A percentile compares a stretch with the other conserved stretches of the same genome.
Evolutionary conservation across 2,329 filamentous ascomycete genomes (phyloP).

Genomic region (Boeremia lycopersici): DNA sequence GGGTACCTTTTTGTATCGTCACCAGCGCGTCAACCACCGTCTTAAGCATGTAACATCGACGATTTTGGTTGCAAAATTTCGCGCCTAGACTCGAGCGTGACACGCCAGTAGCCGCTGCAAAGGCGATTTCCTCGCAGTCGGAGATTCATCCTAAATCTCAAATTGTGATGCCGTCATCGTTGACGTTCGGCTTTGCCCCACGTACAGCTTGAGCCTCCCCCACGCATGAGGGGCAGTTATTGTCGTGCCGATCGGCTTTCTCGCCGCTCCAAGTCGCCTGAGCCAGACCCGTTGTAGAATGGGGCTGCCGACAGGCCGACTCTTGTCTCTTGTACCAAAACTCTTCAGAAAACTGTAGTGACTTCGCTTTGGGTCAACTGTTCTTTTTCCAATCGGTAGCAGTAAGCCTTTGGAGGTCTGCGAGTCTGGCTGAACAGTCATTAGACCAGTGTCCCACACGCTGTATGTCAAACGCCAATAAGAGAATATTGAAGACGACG

Average conservation of each 20-base stretch:
- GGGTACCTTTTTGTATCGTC: constrained; percentile 24
- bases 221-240: constrained; percentile 6
- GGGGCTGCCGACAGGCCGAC: constrained; percentile 14
- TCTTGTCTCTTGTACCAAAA: not conserved
- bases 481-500: not conserved
- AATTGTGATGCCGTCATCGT: constrained; percentile 11
- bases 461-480: too few species aligned
- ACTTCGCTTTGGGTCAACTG: not conserved
- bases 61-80: not conserved
- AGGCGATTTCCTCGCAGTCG: not conserved
- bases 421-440: too few species aligned
- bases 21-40: constrained; percentile 33
- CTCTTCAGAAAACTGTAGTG: not conserved
- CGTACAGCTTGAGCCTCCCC: constrained; percentile 15
- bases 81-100: not conserved
- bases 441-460: too few species aligned
- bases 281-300: constrained; percentile 12
- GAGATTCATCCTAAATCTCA: constrained; percentile 1
- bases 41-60: constrained; percentile 1
- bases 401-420: too few species aligned
- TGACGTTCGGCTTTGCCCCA: constrained; percentile 10
- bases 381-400: not conserved
- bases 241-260: constrained; percentile 12
- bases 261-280: constrained; percentile 6
- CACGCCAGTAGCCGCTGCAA: not conserved